Evolutionary conservation across 192 early-diverging fungal genomes (phyloP), one percentile per base, ranked within the genome.

Genomic region (Rhizophlyctis rosea): DNA sequence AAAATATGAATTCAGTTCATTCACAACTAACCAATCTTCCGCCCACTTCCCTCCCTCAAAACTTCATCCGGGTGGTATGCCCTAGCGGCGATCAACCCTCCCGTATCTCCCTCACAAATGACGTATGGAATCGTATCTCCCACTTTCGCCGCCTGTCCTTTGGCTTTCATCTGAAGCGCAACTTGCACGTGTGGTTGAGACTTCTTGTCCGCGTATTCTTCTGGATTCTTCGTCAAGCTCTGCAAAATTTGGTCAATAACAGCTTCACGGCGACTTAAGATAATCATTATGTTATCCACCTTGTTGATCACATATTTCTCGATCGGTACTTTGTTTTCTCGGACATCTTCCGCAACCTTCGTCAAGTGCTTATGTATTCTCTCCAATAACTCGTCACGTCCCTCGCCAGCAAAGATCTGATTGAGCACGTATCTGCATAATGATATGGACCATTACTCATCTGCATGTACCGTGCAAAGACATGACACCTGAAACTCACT

Each of bases 81-180:
- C 4, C 87, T 75, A 34, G 85, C 82, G 0, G 93, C 90, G 56
- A 90, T 81, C 29, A 74, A 73, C 18, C 57, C 77, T 9, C 47
- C 29, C 1, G 23, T 56, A 13, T 54, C 71, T 14, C 76, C 76
- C 47, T 75, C 73, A 69, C 91, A 91, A 31, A 99, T 92, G 2
- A 98, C 82, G 67, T 94, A 99, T 2, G 93, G 93, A 7, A 99
- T 81, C 0, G 91, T 93, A 62, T 98, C 96, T n/a, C 95, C 97
- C 0, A 82, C 68, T 14, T 87, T 77, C 4, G 88, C 81, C 9
- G 74, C 74, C 13, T 73, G 52, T 30, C 93, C 94, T 36, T 76
- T 74, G n/a, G 76, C 68, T 58, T 86, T 87, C 83, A 94, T 77
- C 4, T 83, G 69, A 9, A 95, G 74, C 3, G 97, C 97, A 2